Base-by-base conservation (phyloP, 164 flowering plant genomes). In the Houttuynia cordata region DNA sequence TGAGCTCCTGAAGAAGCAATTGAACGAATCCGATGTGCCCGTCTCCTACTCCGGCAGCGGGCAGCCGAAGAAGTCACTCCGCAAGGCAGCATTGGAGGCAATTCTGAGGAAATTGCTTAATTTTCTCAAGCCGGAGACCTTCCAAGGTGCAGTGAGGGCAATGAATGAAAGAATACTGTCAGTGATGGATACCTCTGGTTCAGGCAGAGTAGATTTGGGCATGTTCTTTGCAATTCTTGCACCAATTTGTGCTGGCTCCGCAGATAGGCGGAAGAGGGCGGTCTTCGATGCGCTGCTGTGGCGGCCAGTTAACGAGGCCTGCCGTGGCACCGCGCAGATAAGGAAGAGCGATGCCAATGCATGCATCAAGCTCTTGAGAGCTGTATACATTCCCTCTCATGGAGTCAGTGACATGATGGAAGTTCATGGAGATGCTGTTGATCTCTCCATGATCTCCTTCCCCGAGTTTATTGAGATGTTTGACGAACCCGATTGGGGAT, bases 401-500 rank as follows among this genome's bases (percentile, higher is more conserved):
- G 95, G 97, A 19, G 62, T 62, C 19, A 86, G 95, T 59, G 97
- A 94, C 74, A 79, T 88, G 68, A 57, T 84, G 57, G 99, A 86
- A 72, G 67, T 87, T 34, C 94, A 79, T 60, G 99, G 94, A 30
- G 92, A 86, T 23, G 60, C 64, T 0, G 49, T 45, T 12, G 95
- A 90, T 61, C 30, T 60, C 25, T 75, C 94, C 10, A 65, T 64
- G 64, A 68, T 88, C 14, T 82, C 99, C 12, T 80, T 83, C 64
- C 66, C 80, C 0, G 97, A 93, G 69, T 93, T 90, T 64, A 70
- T 80, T 18, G 71, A 67, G 61, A 82, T 91, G 89, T 93, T 93
- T 70, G 86, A 93, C 74, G 97, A 93, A 70, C 76, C 73, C 19
- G 99, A 93, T 61, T 88, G 96, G 95, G 99, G 99, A 24, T 88